These are phyloP conservation scores for Ciborinia camelliae DNA, from an alignment of 2,329 filamentous ascomycete genomes.

Conservation along the genomic window DNA sequence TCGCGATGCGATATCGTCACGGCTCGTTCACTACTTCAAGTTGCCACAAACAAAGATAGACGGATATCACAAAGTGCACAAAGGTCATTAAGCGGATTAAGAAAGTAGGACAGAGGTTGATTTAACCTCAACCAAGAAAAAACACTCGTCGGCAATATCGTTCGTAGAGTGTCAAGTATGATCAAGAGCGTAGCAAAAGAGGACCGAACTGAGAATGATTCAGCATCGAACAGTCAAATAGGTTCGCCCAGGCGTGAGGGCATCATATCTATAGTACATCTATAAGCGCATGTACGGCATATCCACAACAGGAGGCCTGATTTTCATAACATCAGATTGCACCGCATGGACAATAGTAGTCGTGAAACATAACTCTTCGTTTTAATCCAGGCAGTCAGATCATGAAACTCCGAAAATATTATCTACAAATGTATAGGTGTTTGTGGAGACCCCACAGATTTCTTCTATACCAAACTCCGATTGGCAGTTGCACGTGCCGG, in stretches of 20 bases:
- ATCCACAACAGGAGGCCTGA: neutral
- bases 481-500: neutral
- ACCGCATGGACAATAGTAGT: neutral
- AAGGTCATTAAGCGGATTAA: no score
- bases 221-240: constrained; percentile 32
- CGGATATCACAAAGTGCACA: constrained; percentile 62
- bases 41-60: constrained; percentile 80
- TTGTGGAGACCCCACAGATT: neutral
- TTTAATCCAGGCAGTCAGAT: neutral
- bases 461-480: neutral
- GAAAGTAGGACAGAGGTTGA: constrained; percentile 66
- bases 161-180: constrained; percentile 81
- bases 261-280: constrained; percentile 1
- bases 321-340: neutral
- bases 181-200: constrained; percentile 89
- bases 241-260: constrained; percentile 30
- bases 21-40: constrained; percentile 79
- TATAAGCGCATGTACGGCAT: neutral
- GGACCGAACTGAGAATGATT: constrained; percentile 62
- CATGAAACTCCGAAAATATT: neutral
- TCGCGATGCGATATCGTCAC: constrained; percentile 73
- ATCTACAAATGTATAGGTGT: constrained; percentile 1
- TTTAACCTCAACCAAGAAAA: constrained; percentile 79
- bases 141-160: constrained; percentile 92
- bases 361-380: neutral